Conservation (phyloP, 768 basidiomycete genomes). For the Mycena epipterygia region DNA sequence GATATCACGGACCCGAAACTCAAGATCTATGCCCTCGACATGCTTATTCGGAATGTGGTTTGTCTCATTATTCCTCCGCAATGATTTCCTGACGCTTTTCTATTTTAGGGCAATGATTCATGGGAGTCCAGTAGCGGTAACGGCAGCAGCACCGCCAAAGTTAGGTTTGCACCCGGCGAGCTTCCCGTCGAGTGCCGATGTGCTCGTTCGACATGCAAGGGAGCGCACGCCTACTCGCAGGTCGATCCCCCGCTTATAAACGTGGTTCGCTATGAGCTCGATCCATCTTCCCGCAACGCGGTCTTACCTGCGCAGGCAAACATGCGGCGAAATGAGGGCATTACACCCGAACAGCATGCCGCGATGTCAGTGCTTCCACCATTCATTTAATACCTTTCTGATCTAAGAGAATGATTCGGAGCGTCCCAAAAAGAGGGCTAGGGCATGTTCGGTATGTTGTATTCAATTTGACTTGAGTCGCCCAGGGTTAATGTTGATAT, state of each 20-base stretch:
- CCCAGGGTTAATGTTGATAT: no score
- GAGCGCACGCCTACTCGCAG: not conserved
- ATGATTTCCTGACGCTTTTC: not conserved
- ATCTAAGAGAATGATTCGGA: no score
- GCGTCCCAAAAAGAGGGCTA: no score
- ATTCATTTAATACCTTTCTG: no score
- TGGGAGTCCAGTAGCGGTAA: not conserved
- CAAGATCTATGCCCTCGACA: not conserved
- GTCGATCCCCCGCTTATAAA: not conserved
- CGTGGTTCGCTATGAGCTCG: not conserved
- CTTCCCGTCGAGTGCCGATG: not conserved
- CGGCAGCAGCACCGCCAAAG: not conserved
- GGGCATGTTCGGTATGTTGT: no score
- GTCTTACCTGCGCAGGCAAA: not conserved
- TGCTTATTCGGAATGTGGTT: not conserved
- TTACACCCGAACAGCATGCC: not conserved
- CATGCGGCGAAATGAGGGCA: not conserved
- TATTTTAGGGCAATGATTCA: not conserved
- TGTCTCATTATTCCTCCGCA: not conserved
- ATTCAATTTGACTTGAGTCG: no score
- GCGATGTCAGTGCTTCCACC: no score
- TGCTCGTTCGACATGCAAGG: not conserved
- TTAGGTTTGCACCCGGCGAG: not conserved
- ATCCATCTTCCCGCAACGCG: not conserved
- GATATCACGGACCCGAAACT: not conserved